Evolutionary conservation across 2,329 filamentous ascomycete genomes (phyloP), one percentile per base, ranked within the genome.

Genomic region (Mycosphaerelloides madeirae): DNA sequence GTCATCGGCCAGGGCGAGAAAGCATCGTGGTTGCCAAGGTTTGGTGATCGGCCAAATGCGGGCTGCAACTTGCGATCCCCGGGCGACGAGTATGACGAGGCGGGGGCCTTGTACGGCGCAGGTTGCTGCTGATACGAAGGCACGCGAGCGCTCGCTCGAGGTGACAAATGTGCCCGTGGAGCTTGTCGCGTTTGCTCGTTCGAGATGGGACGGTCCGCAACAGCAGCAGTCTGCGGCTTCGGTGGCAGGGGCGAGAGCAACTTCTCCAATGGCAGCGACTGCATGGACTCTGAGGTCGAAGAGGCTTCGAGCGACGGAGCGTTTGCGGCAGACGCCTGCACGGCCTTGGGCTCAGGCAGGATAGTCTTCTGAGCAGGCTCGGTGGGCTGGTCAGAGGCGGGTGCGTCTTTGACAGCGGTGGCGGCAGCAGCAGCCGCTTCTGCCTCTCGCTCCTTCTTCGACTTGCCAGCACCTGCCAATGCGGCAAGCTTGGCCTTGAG

Each of bases 51-150:
- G n/a, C 52, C 54, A 34, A 63, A 63, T 11, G 50, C 43, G 22
- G 58, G 57, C 45, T 66, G 63, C 25, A 54, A 55, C 42, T 64
- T 63, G 42, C 61, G 61, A 20, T 66, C 64, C 13, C 62, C 57
- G n/a, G 63, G 62, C 22, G 63, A 63, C 4, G 63, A 61, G 44
- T 62, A 65, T n/a, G 61, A 75, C 12, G 77, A 73, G 43, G 77
- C 42, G 6, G 58, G 49, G 19, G 54, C 34, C 20, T 55, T 50
- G 44, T 59, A 62, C 16, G 45, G 37, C 15, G 51, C 44, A 3
- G 49, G 37, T 13, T 47, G 41, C 38, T 55, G 54, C 43, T 56
- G 54, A 15, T 54, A 25, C 22, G 22, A 57, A 13, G 57, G 50
- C 18, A 49, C 45, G 25, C 58, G 52, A 16, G 48, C 31, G 39